Evolutionary conservation across 2,329 filamentous ascomycete genomes (phyloP).

Genomic region (Nemania sp.): DNA sequence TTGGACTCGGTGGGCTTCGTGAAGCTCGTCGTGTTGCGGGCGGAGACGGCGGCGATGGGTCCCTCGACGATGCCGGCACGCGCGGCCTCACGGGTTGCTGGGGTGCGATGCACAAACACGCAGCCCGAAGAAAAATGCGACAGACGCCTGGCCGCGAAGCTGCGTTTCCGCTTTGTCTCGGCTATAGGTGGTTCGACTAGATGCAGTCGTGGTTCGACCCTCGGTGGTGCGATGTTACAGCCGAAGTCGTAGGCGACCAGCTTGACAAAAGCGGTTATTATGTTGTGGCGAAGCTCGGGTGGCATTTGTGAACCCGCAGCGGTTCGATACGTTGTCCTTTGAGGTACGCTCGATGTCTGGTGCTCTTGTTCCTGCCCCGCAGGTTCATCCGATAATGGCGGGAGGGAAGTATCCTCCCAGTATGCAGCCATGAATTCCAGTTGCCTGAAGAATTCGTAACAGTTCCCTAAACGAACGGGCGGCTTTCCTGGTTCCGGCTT

Average conservation of each 20-base stretch:
- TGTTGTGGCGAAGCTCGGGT: conserved; percentile 57
- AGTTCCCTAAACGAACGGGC: conserved; percentile 61
- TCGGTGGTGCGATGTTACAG: conserved; percentile 60
- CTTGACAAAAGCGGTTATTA: conserved; percentile 64
- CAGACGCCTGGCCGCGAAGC: conserved; percentile 39
- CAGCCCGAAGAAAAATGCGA: conserved; percentile 63
- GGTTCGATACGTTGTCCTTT: conserved; percentile 47
- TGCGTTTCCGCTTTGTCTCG: not conserved
- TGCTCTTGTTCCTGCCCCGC: conserved; percentile 24
- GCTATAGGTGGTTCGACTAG: conserved; percentile 43
- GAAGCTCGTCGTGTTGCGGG: conserved; percentile 59
- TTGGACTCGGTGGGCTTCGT: conserved; percentile 56
- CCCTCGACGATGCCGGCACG: conserved; percentile 64
- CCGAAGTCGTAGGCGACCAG: conserved; percentile 68
- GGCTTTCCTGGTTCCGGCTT: conserved; percentile 56
- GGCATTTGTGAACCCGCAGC: conserved; percentile 60
- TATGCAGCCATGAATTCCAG: conserved; percentile 61
- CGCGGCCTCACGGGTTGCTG: conserved; percentile 61
- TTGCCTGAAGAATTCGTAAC: conserved; percentile 68
- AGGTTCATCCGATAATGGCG: conserved; percentile 22
- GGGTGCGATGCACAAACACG: conserved; percentile 63
- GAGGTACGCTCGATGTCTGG: conserved; percentile 10
- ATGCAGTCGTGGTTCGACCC: conserved; percentile 62
- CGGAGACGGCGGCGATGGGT: conserved; percentile 62
- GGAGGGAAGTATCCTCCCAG: conserved; percentile 63